Percentiles rank a stretch among this genome's conserved stretches.
phyloP scores from a whole-genome alignment of 169 alveolate species.

The Plasmodium gonderi region DNA sequence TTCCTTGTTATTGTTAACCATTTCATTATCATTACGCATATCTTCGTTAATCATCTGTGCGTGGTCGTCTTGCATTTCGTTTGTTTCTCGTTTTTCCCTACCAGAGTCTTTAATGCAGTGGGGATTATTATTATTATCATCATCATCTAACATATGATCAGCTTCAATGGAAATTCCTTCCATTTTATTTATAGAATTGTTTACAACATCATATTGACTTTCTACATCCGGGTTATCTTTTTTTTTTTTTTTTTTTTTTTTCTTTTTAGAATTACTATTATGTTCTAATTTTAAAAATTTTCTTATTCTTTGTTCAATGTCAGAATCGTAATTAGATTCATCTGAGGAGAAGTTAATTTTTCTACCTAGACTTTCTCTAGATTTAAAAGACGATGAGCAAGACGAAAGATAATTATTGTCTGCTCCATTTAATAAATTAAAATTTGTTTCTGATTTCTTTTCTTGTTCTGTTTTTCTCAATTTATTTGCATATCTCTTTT shows the following conservation, averaged over 20 bases:
- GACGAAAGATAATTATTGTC: background rate
- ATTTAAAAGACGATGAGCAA: conserved; percentile 32
- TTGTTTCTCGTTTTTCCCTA: background rate
- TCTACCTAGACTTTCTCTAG: conserved; percentile 21
- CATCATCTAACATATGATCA: background rate
- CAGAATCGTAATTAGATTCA: conserved; percentile 52
- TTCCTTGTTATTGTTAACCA: background rate
- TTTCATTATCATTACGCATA: background rate
- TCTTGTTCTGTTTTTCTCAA: conserved; percentile 1
- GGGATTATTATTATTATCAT: background rate
- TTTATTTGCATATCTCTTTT: conserved; percentile 29
- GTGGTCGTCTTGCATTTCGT: background rate
- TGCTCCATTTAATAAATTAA: background rate
- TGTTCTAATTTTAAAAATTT: conserved; percentile 13
- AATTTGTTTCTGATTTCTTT: background rate
- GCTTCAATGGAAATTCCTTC: background rate
- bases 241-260: background rate
- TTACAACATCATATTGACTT: too few species aligned
- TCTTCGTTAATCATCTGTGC: background rate
- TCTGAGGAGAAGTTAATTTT: conserved; percentile 26
- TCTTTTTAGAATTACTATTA: background rate
- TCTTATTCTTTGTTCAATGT: conserved; percentile 17
- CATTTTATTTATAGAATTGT: too few species aligned
- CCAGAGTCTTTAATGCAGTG: background rate
- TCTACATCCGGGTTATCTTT: background rate